Evolutionary conservation across 2,329 filamentous ascomycete genomes (phyloP), one percentile per base, ranked within the genome.

Genomic region (Aspergillus japonicus): DNA sequence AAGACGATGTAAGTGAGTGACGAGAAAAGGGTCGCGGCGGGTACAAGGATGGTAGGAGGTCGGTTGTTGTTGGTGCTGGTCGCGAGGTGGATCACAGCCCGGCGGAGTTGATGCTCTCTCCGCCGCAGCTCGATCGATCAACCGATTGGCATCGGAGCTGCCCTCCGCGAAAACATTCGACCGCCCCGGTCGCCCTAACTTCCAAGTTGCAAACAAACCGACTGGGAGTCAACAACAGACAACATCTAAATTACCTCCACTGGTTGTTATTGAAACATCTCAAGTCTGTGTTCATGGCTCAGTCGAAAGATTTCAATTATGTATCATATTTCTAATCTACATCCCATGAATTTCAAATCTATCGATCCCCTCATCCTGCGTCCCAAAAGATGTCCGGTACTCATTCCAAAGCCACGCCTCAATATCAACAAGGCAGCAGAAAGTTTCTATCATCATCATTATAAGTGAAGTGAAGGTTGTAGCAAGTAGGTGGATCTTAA

Each of bases 131-230:
- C 42, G 16, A 29, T 54, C 23, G 24, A 49, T 23, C 14, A 49
- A 21, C 56, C 54, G 16, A 31, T 48, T 23, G 57, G 26, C n/a
- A n/a, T 44, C 24, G 54, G 39, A 35, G 31, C 39, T 44, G 16
- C 39, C 24, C 21, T 54, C 60, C 67, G 68, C 68, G 62, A 69
- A 69, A 70, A 68, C 62, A 60, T 69, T 68, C 62, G 66, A 64
- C 76, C 75, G 56, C 58, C 54, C 52, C 52, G 39, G 23, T 12
- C 52, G 19, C 47, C 23, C 16, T 44, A 19, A 7, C 7, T 6
- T 44, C 6, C 14, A 5, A 12, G 11, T n/a, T 44, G 39, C 39
- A 44, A 44, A 44, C 39, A 44, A 16, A 19, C 16, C 14, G 5
- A 19, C 33, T 2, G 33, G 14, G 11, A 5, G 33, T 35, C 14